Conservation (phyloP, 257 asterid genomes). For the Ilex asprella region DNA sequence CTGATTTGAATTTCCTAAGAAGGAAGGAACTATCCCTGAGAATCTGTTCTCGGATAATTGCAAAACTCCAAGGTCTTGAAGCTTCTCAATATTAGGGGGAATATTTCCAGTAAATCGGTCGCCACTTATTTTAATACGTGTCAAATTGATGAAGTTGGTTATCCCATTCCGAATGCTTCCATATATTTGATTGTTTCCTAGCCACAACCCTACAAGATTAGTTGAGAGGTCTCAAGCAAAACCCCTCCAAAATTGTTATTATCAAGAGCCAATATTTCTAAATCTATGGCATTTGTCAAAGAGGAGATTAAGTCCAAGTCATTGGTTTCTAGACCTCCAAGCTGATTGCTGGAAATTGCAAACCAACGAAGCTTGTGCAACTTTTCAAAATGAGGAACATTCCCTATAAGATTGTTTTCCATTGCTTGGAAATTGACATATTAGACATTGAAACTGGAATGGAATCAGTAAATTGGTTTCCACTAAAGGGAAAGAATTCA, state of each 20-base stretch:
- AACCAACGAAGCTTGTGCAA: neutral
- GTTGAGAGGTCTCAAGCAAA: neutral
- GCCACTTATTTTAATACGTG: neutral
- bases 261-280: neutral
- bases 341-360: neutral
- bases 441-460: no score
- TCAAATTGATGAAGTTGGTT: neutral
- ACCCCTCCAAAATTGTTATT: neutral
- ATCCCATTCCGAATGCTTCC: neutral
- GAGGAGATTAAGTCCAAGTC: neutral
- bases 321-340: neutral
- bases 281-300: neutral
- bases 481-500: no score
- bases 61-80: neutral
- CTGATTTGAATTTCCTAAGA: neutral
- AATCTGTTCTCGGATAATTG: neutral
- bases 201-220: neutral
- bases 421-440: neutral
- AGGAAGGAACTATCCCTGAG: neutral
- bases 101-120: neutral
- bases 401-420: neutral
- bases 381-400: neutral
- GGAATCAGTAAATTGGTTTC: no score
- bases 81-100: neutral
- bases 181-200: neutral